Conservation (phyloP, 257 asterid genomes). For the Asclepias syriaca region DNA sequence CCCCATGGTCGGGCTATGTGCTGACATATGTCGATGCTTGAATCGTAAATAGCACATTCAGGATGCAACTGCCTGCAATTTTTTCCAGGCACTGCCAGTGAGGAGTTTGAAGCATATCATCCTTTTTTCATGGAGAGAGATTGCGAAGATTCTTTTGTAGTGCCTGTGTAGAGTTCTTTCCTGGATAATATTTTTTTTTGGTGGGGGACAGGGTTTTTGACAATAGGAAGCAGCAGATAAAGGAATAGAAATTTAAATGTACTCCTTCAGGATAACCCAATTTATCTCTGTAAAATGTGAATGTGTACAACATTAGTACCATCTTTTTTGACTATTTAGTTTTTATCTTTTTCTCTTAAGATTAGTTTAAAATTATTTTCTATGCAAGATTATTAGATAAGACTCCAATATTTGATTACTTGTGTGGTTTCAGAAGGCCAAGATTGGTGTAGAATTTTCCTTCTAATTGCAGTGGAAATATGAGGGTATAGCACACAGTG, state of each 20-base stretch:
- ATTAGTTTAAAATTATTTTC: too few species aligned
- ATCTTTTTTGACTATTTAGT: too few species aligned
- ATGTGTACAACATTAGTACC: not conserved
- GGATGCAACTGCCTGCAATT: constrained; percentile 2
- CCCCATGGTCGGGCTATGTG: not conserved
- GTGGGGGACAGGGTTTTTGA: too few species aligned
- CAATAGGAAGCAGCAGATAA: not conserved
- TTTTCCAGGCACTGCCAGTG: not conserved
- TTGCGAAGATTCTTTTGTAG: constrained; percentile 22
- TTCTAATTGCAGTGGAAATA: too few species aligned
- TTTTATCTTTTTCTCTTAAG: too few species aligned
- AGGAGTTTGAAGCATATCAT: constrained; percentile 12
- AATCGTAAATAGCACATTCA: not conserved
- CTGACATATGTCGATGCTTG: not conserved
- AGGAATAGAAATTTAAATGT: not conserved
- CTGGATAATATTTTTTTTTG: not conserved
- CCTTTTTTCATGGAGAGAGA: constrained; percentile 7
- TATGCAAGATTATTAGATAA: too few species aligned
- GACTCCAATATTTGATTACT: too few species aligned
- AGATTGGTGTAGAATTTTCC: too few species aligned
- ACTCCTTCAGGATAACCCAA: not conserved
- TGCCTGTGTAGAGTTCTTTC: constrained; percentile 2
- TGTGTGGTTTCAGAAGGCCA: too few species aligned
- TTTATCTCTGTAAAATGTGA: not conserved
- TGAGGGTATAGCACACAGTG: too few species aligned